Conservation (phyloP, 2,329 filamentous ascomycete genomes). For the Aspergillus pseudoterreus region DNA sequence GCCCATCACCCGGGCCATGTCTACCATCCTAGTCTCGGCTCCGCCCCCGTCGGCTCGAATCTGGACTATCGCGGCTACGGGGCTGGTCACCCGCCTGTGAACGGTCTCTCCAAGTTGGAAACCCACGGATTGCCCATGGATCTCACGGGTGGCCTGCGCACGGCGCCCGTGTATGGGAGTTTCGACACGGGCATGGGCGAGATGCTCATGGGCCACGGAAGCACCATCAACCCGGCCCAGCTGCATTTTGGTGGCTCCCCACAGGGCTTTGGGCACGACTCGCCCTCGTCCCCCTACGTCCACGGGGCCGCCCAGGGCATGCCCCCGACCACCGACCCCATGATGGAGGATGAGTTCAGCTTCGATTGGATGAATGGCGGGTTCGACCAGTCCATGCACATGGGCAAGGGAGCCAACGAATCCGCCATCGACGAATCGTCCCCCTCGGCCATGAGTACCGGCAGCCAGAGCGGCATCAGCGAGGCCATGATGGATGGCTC, state of each 20-base stretch:
- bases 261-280: constrained; percentile 45
- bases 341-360: constrained; percentile 65
- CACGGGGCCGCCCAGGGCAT: constrained; percentile 47
- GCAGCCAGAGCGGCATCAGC: constrained; percentile 74
- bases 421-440: constrained; percentile 88
- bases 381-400: constrained; percentile 73
- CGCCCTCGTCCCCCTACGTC: constrained; percentile 39
- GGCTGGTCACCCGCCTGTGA: constrained; percentile 48
- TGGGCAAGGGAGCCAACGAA: constrained; percentile 63
- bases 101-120: constrained; percentile 77
- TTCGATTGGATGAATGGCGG: constrained; percentile 77
- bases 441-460: constrained; percentile 91
- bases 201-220: constrained; percentile 63
- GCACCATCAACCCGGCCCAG: constrained; percentile 62
- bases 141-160: constrained; percentile 65
- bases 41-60: constrained; percentile 52
- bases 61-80: constrained; percentile 69
- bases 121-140: constrained; percentile 70
- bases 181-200: constrained; percentile 69
- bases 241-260: constrained; percentile 82
- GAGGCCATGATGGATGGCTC: constrained; percentile 83
- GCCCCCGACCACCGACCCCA: constrained; percentile 52
- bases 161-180: constrained; percentile 70
- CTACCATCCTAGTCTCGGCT: constrained; percentile 72
- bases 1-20: constrained; percentile 46